A percentile compares a stretch with the other conserved stretches of the same genome.
Conservation (phyloP, 345 rosid genomes). For the Euphorbia lathyris region DNA sequence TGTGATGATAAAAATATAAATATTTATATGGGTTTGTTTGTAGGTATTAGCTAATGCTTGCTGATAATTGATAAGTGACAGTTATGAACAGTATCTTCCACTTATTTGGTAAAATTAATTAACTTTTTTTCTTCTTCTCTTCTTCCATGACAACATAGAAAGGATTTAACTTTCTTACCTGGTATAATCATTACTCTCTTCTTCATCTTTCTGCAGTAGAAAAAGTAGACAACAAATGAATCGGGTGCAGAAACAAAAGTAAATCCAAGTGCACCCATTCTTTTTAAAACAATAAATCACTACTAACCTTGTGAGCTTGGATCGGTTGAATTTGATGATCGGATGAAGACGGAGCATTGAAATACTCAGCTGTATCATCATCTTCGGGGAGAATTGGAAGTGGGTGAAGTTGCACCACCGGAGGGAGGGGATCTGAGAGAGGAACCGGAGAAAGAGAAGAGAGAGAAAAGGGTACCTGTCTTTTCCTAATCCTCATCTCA, state of each 20-base stretch:
- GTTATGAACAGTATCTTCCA: constrained; percentile 43
- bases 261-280: too few species aligned
- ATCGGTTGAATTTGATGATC: constrained; percentile 44
- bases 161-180: constrained; percentile 44
- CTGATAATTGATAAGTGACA: constrained; percentile 32
- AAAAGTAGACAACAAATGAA: neutral
- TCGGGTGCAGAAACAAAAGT: constrained; percentile 30
- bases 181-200: constrained; percentile 40
- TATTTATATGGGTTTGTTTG: constrained; percentile 33
- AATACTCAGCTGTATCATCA: constrained; percentile 1
- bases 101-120: constrained; percentile 33
- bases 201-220: constrained; percentile 23
- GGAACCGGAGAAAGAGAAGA: constrained; percentile 72
- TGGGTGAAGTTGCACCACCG: constrained; percentile 58
- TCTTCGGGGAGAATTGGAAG: constrained; percentile 15
- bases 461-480: constrained; percentile 68
- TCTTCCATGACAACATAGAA: too few species aligned
- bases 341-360: constrained; percentile 29
- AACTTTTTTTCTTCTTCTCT: too few species aligned
- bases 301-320: constrained; percentile 19
- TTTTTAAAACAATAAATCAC: constrained; percentile 1
- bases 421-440: constrained; percentile 77
- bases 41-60: constrained; percentile 31
- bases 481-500: constrained; percentile 99
- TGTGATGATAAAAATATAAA: constrained; percentile 20